Evolutionary conservation across 1,284 basidiomycete genomes (phyloP).

Genomic region (Cutaneotrichosporon cyanovorans): DNA sequence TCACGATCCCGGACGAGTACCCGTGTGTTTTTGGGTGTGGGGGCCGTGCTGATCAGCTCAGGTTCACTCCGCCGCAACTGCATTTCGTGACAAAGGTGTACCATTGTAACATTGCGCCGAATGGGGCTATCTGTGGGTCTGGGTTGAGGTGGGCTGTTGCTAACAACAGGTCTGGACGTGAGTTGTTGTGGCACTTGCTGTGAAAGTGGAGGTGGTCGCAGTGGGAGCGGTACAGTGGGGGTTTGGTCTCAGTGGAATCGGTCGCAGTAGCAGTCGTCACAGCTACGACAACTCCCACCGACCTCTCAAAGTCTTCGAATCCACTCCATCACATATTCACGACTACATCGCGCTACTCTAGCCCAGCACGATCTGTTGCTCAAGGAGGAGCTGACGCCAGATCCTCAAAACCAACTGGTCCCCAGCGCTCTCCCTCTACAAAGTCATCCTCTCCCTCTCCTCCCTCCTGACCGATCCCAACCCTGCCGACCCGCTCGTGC

Average conservation of each 20-base stretch:
- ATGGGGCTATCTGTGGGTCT: conserved; percentile 45
- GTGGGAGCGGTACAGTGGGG: too few species aligned
- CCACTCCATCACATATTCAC: neutral
- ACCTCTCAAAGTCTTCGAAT: neutral
- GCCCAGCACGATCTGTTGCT: too few species aligned
- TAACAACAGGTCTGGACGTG: conserved; percentile 40
- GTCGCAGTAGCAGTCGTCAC: too few species aligned
- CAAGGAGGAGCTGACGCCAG: conserved; percentile 54
- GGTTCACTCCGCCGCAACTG: conserved; percentile 75
- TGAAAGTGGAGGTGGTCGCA: too few species aligned
- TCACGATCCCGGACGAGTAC: conserved; percentile 66
- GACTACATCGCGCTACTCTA: neutral
- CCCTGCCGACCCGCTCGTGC: conserved; percentile 66
- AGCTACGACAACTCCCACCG: neutral
- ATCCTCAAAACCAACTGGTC: conserved; percentile 86
- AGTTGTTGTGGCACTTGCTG: conserved; percentile 10
- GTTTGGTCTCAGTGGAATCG: too few species aligned
- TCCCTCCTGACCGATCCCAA: conserved; percentile 97
- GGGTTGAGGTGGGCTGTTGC: neutral
- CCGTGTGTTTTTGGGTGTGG: conserved; percentile 54
- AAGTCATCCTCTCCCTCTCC: conserved; percentile 88
- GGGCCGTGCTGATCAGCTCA: conserved; percentile 34
- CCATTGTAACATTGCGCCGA: conserved; percentile 83
- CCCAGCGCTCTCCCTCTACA: conserved; percentile 80
- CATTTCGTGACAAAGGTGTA: conserved; percentile 79